These are phyloP conservation scores for Apiotrichum montevideense DNA, from an alignment of 1,284 basidiomycete genomes.

Conservation along the genomic window DNA sequence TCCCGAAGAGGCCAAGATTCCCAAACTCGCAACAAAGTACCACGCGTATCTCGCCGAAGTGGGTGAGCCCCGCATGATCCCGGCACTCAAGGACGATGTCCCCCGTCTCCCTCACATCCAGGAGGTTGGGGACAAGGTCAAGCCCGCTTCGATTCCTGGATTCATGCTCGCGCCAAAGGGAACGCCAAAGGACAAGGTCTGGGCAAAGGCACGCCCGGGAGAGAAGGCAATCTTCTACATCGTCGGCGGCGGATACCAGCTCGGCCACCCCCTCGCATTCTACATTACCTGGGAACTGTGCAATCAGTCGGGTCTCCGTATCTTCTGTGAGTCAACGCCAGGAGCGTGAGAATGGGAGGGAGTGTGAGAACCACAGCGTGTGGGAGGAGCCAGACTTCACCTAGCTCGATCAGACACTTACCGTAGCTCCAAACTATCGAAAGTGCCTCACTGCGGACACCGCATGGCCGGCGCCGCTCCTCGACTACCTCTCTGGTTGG, in stretches of 20 bases:
- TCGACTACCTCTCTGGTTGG: conserved; percentile 12
- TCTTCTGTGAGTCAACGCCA: background rate
- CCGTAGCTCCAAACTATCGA: conserved; percentile 13
- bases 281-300: conserved; percentile 2
- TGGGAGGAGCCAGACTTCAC: too few species aligned
- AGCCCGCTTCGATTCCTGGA: background rate
- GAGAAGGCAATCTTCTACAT: conserved; percentile 12
- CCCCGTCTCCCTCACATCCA: background rate
- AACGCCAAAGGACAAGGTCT: background rate
- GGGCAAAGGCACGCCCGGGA: conserved; percentile 7
- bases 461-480: conserved; percentile 8
- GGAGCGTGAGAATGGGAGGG: too few species aligned
- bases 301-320: background rate
- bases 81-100: background rate
- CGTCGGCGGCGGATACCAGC: conserved; percentile 13
- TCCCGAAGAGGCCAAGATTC: background rate
- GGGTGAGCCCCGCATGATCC: conserved; percentile 5
- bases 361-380: too few species aligned
- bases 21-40: background rate
- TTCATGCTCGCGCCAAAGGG: conserved; percentile 16
- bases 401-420: background rate
- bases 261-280: conserved; percentile 9
- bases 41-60: conserved; percentile 1
- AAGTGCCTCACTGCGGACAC: conserved; percentile 7
- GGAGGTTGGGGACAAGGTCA: conserved; percentile 1